Evolutionary conservation across 345 rosid genomes (phyloP).

Genomic region (Eucalyptus curtisii): DNA sequence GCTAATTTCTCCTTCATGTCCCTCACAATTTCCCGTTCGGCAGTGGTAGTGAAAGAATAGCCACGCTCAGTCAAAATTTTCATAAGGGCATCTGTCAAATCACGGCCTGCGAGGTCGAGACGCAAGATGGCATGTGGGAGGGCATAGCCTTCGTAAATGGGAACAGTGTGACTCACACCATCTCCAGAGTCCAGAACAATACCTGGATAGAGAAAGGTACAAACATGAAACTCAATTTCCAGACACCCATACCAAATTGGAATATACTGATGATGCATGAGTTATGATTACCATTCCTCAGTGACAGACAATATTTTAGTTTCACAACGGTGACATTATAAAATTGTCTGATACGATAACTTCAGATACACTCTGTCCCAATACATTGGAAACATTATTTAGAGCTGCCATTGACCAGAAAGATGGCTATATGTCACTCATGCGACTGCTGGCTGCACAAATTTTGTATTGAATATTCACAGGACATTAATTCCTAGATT

Average conservation of each 20-base stretch:
- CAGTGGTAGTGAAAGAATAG: conserved; percentile 64
- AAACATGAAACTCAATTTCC: neutral
- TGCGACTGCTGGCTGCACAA: neutral
- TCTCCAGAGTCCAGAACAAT: conserved; percentile 49
- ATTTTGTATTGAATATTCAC: neutral
- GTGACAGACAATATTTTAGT: neutral
- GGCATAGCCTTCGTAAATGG: conserved; percentile 45
- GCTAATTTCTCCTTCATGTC: conserved; percentile 71
- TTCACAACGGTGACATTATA: neutral
- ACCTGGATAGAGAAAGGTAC: conserved; percentile 12
- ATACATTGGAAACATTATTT: neutral
- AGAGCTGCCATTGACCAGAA: neutral
- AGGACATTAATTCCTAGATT: neutral
- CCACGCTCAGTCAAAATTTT: conserved; percentile 67
- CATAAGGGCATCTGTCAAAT: conserved; percentile 63
- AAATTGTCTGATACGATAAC: neutral
- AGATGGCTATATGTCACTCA: neutral
- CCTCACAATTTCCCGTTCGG: conserved; percentile 52
- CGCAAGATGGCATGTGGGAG: conserved; percentile 71
- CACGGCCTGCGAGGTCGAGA: conserved; percentile 73
- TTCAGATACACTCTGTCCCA: neutral
- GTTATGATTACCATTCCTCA: neutral
- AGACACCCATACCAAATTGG: neutral
- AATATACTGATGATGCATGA: neutral
- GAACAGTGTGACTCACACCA: conserved; percentile 53